Evolutionary conservation across 2,329 filamentous ascomycete genomes (phyloP), one percentile per base, ranked within the genome.

Genomic region (Sporothrix phasma): DNA sequence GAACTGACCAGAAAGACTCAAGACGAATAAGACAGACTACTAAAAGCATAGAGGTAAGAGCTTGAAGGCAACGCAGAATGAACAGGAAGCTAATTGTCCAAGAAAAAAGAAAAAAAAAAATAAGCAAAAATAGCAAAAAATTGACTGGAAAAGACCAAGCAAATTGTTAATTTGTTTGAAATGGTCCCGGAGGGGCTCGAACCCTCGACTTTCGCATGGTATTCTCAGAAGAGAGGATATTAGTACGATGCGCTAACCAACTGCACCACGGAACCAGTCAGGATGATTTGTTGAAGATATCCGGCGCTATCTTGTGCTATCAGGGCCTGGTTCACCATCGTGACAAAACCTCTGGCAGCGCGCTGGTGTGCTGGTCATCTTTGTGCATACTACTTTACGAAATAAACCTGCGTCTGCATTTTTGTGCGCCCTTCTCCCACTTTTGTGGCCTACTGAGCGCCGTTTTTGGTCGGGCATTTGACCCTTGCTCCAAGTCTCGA

Each of bases 191-290:
- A 67, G 66, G 66, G 67, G 67, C 65, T 68, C 67, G 67, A 68
- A 68, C 67, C 65, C 67, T 68, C 67, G 67, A 68, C 67, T 68
- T 68, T 68, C 67, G 67, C 67, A 68, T 68, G 41, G 54, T 60
- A 66, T 66, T 64, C 39, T 41, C 17, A 47, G 49, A 53, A 62
- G 62, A 64, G 29, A 37, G 29, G 49, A 68, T 68, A 68, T 68
- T 68, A 68, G 67, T 68, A 68, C 67, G 67, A 68, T 68, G 67
- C 67, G 67, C 67, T 68, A 68, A 68, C 67, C 67, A 68, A 68
- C 67, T 68, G 67, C 67, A 68, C 67, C 67, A 68, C 67, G 67
- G 67, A 68, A 68, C 67, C 67, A 54, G 24, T 66, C 47, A 29
- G 53, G 26, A 54, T 66, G 47, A 62, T 66, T 64, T 64, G 56